Evolutionary conservation across 2,329 filamentous ascomycete genomes (phyloP).

Genomic region (Malbranchea cinnamomea): DNA sequence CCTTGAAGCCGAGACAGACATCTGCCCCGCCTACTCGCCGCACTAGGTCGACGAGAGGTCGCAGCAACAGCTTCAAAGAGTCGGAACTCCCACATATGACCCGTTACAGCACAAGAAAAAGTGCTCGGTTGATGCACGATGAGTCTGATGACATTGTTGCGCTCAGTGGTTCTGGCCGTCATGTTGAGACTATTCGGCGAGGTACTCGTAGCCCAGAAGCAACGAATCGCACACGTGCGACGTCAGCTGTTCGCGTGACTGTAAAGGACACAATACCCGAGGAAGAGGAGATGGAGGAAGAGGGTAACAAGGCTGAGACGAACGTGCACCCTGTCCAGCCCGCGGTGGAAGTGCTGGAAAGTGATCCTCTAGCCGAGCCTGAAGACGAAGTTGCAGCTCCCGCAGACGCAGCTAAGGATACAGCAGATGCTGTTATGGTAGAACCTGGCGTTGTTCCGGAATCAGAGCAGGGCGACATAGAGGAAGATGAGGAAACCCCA

Average conservation of each 20-base stretch:
- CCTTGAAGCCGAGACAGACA: constrained; percentile 10
- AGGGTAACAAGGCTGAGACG: constrained; percentile 1
- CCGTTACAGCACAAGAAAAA: constrained; percentile 30
- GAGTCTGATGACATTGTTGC: constrained; percentile 41
- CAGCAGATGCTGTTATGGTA: constrained; percentile 21
- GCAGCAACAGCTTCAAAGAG: constrained; percentile 17
- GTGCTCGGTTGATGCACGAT: constrained; percentile 44
- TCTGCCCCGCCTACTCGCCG: constrained; percentile 9
- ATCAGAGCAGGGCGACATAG: constrained; percentile 24
- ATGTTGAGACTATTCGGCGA: constrained; percentile 38
- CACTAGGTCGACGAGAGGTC: constrained; percentile 14
- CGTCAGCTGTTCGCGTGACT: constrained; percentile 11
- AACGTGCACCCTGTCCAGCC: constrained; percentile 1
- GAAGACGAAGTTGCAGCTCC: constrained; percentile 18
- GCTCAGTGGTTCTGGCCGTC: constrained; percentile 43
- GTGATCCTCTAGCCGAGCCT: constrained; percentile 21
- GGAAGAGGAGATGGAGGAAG: constrained; percentile 34
- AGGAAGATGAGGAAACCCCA: constrained; percentile 40
- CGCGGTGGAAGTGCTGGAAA: constrained; percentile 21
- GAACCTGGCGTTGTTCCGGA: constrained; percentile 27
- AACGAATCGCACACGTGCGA: constrained; percentile 4
- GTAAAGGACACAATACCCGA: constrained; percentile 36
- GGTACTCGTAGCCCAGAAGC: constrained; percentile 37
- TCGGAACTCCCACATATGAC: constrained; percentile 3
- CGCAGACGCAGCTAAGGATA: constrained; percentile 9